Evolutionary conservation across 768 basidiomycete genomes (phyloP).

Genomic region (Xerocomellus intermedius): DNA sequence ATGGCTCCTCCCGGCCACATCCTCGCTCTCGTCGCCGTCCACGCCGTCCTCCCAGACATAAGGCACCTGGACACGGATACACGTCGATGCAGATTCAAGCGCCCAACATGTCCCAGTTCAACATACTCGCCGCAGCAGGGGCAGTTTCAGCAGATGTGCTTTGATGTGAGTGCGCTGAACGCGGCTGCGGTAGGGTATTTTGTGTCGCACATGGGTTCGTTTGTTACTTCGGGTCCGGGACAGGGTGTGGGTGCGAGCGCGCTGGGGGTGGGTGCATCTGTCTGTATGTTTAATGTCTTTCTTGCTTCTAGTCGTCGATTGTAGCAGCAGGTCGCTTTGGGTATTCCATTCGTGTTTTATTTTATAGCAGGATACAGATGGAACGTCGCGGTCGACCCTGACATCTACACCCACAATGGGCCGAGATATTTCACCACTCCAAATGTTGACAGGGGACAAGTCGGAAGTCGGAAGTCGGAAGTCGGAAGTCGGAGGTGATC

Average conservation of each 20-base stretch:
- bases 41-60: not conserved
- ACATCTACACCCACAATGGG: too few species aligned
- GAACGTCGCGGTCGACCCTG: too few species aligned
- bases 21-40: slow-evolving; percentile 4
- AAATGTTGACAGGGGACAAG: too few species aligned
- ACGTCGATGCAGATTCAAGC: not conserved
- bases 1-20: not conserved
- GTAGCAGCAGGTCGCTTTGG: not conserved
- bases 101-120: slow-evolving; percentile 24
- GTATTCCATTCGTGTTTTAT: not conserved
- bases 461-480: too few species aligned
- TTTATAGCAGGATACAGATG: too few species aligned
- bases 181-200: slow-evolving; percentile 20
- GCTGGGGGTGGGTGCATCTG: slow-evolving; percentile 2
- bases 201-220: slow-evolving; percentile 8
- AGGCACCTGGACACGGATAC: not conserved
- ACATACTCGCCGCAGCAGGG: slow-evolving; percentile 24
- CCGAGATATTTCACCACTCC: too few species aligned
- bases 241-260: not conserved
- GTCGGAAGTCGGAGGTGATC: not conserved
- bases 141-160: slow-evolving; percentile 22
- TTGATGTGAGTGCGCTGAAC: slow-evolving; percentile 15
- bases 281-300: slow-evolving; percentile 6
- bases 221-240: slow-evolving; percentile 9
- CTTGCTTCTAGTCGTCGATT: not conserved